Base-by-base conservation (phyloP, 306 rosid genomes). In the Prunus armeniaca region DNA sequence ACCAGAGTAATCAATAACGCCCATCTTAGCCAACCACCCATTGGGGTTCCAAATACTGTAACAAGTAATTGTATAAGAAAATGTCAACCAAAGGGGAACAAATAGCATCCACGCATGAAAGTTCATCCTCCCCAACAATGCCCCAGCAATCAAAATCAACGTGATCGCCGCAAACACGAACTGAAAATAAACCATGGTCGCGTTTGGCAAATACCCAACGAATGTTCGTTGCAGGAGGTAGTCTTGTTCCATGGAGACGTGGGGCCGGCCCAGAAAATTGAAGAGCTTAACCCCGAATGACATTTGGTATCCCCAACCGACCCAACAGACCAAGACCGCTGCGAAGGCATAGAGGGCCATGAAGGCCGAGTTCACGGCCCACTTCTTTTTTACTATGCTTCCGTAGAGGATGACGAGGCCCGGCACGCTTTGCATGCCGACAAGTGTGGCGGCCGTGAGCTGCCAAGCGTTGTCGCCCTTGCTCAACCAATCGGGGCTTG, bases 291-390 rank as follows among this genome's bases (percentile, higher is more conserved):
- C 25, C 0, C 90, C 87, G 13, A 84, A 87, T 0, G 88, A 84
- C 88, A 84, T 84, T 13, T 65, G 76, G 66, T 84, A 77, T 41
- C 57, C 83, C 88, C 86, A 87, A 0, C 90, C 86, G 0, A 84
- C 75, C 90, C 90, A 87, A 38, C 88, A 87, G 56, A 87, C 58
- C 22, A 87, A 30, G 24, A 76, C 81, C 9, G 88, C 88, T 0
- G 81, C 86, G 49, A 87, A 87, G 25, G 88, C 86, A 38, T 87
- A 87, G 0, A 84, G 75, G 49, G 88, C 90, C 90, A 87, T 84
- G 81, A 84, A 87, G 12, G 82, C 86, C 0, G 85, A 84, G 82
- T 87, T 87, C 66, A 87, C 64, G 0, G 88, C 90, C 90, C 90
- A 84, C 69, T 86, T 84, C 69, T 76, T 81, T 71, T 86, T 86